Evolutionary conservation across 257 asterid species (phyloP), one percentile per base, ranked within the genome.

Genomic region (Solanum dulcamara): DNA sequence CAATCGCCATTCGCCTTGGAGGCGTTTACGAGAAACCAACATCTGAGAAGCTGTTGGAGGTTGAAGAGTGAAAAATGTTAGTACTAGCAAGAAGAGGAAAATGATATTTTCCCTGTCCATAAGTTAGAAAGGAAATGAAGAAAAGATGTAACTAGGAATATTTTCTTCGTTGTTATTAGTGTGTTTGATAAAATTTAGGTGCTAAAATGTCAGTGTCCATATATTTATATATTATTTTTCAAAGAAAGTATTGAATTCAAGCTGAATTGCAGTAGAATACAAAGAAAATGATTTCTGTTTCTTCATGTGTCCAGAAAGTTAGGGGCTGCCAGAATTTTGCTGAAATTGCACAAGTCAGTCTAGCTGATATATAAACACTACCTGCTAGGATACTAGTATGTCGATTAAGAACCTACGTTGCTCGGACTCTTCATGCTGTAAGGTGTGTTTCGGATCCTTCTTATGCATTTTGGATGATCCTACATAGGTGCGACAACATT

Each of bases 1-100:
- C 67, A 90, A 86, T 10, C 8, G 87, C 92, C 94, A 92, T 84
- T 89, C 81, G 59, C 92, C 93, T 15, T 32, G 32, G 4, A 51
- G 80, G 67, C 62, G n/a, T 5, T 85, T 48, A 40, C n/a, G 17
- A 7, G 85, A 59, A 67, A 88, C 37, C 13, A 81, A 70, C 28
- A 67, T 24, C 64, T 59, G 85, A 35, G 86, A 11, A 48, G 81
- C 64, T 30, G 85, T 44, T 20, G 87, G 86, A 44, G 35, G 30
- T 48, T 59, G 83, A 55, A 37, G 59, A 84, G 40, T 37, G 28
- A 81, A 74, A 79, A 85, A 68, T 18, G 46, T 24, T 80, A 87
- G 85, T 57, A 55, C 18, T 84, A 88, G 67, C 17, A 66, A 18
- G 2, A 89, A 30, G 68, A 85, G 38, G 59, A 84, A 44, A 81